Base-by-base conservation (phyloP, 2,329 filamentous ascomycete genomes). In the Hymenoscyphus fraxineus region DNA sequence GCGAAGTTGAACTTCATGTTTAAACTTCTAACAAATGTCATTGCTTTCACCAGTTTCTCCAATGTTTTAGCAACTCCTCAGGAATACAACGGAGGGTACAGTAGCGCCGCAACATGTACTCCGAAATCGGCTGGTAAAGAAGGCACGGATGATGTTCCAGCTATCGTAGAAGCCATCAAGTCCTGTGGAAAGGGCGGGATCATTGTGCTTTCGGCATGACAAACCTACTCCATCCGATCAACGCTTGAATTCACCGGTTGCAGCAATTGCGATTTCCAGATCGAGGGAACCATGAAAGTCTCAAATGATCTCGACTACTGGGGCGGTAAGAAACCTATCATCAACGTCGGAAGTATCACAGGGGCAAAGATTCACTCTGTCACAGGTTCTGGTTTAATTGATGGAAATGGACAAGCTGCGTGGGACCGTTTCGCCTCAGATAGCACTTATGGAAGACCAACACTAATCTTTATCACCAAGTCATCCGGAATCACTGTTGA, bases 361-460 rank as follows among this genome's bases (percentile, higher is more conserved):
- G 77, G 75, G 0, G 72, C 77, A 27, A 78, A 74, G 31, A 75
- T 82, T n/a, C 73, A 72, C 10, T 80, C 78, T 0, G 35, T 77
- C 1, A 78, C 75, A 0, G 78, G 77, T 6, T 71, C 67, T 0
- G 80, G 80, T 16, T 67, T 79, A 0, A 80, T 82, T 55, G 80
- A 82, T 67, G 80, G 79, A 1, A 81, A 80, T 67, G 80, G 80
- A 0, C 80, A 82, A 69, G 72, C 75, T 40, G 75, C 78, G 56
- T 76, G 64, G 77, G 79, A 82, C 54, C 67, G 69, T 6, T 81
- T 80, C 55, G 80, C 77, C 0, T 63, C 63, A 2, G 72, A 81
- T 63, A 76, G 68, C 35, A 74, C 68, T 38, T 80, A 78, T 61
- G 69, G 68, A 13, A 76, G 79, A 2, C 79, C 80, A 19, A 81